These are phyloP conservation scores for Penicillium capsulatum DNA, from an alignment of 2,329 filamentous ascomycete species.

Conservation along the genomic window DNA sequence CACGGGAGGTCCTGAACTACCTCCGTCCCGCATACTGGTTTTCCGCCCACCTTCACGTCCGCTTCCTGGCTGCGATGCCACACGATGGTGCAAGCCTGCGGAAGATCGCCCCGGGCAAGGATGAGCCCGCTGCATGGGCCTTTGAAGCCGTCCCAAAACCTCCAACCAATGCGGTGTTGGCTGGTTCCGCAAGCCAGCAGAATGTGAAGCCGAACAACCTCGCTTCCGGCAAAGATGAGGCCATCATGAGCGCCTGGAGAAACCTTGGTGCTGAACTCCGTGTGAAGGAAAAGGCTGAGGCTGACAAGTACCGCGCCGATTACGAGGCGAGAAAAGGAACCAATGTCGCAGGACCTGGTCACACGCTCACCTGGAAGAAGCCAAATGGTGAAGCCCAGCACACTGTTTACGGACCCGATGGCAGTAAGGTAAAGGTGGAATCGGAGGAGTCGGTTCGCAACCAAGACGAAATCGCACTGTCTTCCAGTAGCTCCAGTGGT, in stretches of 20 bases:
- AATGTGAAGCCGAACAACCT: neutral
- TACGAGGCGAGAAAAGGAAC: neutral
- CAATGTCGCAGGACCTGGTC: too few species aligned
- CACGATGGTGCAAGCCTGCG: constrained; percentile 33
- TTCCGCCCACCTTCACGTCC: constrained; percentile 86
- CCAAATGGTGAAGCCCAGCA: too few species aligned
- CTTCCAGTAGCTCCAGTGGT: constrained; percentile 17
- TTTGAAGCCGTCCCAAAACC: constrained; percentile 2
- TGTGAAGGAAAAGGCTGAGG: neutral
- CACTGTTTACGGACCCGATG: too few species aligned
- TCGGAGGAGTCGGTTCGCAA: constrained; percentile 48
- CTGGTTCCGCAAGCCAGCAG: constrained; percentile 13
- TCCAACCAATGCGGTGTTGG: neutral
- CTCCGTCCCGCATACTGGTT: constrained; percentile 87
- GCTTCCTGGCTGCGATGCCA: constrained; percentile 64
- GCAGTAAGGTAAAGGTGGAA: neutral
- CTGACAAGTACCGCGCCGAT: neutral
- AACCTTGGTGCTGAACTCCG: neutral
- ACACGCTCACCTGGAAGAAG: too few species aligned
- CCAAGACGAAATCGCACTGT: constrained; percentile 43
- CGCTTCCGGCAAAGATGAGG: too few species aligned
- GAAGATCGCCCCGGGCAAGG: neutral
- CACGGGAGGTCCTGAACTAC: constrained; percentile 73
- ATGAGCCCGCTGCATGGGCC: constrained; percentile 9
- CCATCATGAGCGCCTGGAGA: neutral